Conservation (phyloP, 2,329 filamentous ascomycete genomes). For the Stagonosporopsis chrysanthemi region DNA sequence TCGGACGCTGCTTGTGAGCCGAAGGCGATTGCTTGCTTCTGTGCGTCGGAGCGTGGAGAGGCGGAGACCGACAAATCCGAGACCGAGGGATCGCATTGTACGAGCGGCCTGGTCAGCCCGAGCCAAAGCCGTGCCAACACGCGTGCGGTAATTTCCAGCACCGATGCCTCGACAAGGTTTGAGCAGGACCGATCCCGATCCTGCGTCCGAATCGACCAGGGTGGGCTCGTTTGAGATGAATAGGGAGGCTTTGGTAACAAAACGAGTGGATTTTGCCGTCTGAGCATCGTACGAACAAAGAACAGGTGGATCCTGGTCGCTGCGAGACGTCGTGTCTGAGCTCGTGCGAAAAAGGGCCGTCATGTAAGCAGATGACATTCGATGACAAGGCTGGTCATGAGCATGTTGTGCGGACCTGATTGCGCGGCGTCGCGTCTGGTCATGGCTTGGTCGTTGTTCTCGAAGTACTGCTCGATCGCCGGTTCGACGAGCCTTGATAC, state of each 20-base stretch:
- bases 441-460: background rate
- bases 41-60: background rate
- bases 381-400: background rate
- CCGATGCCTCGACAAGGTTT: background rate
- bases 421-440: background rate
- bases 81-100: slow-evolving; percentile 7
- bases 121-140: slow-evolving; percentile 12
- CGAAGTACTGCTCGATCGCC: background rate
- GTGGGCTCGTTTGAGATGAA: background rate
- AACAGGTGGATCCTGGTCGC: slow-evolving; percentile 10
- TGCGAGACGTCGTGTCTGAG: background rate
- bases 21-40: background rate
- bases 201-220: slow-evolving; percentile 4
- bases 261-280: background rate
- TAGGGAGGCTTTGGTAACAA: slow-evolving; percentile 19
- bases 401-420: background rate
- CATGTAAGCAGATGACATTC: slow-evolving; percentile 6
- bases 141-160: slow-evolving; percentile 15
- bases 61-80: slow-evolving; percentile 11
- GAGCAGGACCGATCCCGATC: slow-evolving; percentile 10
- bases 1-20: background rate
- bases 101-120: slow-evolving; percentile 7
- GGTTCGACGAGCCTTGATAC: background rate
- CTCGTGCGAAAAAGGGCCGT: slow-evolving; percentile 14
- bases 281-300: background rate